These are phyloP conservation scores for Aureobasidium namibiae DNA, from an alignment of 2,329 filamentous ascomycete species.

Conservation along the genomic window DNA sequence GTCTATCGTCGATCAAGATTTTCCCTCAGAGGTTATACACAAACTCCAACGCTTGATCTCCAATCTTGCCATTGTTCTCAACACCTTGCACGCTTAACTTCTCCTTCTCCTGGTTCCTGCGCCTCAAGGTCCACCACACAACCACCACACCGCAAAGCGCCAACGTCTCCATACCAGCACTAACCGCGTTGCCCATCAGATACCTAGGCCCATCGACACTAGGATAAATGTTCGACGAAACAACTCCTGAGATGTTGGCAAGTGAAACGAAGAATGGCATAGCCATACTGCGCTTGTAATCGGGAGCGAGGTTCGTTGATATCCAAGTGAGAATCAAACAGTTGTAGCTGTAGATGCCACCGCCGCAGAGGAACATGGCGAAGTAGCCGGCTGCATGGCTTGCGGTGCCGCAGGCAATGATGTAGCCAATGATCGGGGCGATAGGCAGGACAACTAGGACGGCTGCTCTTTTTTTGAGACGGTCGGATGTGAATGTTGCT, in stretches of 20 bases:
- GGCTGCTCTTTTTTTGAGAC: conserved; percentile 22
- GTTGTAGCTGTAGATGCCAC: conserved; percentile 22
- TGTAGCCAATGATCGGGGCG: conserved; percentile 27
- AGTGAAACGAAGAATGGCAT: conserved; percentile 25
- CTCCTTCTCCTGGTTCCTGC: conserved; percentile 22
- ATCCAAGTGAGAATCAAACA: conserved; percentile 25
- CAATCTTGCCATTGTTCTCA: conserved; percentile 7
- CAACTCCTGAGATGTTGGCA: conserved; percentile 25
- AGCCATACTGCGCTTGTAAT: conserved; percentile 26
- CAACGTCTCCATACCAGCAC: conserved; percentile 20
- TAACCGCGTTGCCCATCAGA: conserved; percentile 20
- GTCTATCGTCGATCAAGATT: background rate
- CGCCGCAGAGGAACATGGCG: conserved; percentile 23
- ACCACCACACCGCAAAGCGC: conserved; percentile 17
- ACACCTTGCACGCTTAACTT: conserved; percentile 20
- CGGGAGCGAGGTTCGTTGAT: conserved; percentile 25
- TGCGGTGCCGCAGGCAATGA: conserved; percentile 25
- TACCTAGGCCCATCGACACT: conserved; percentile 22
- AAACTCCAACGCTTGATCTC: conserved; percentile 12
- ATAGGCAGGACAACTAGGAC: conserved; percentile 23
- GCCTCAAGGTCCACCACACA: conserved; percentile 20
- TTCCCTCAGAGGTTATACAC: conserved; percentile 15
- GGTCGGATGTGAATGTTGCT: conserved; percentile 8
- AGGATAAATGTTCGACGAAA: conserved; percentile 26
- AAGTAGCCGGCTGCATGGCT: conserved; percentile 17